Conservation (phyloP, 768 basidiomycete species). For the Boletus vermiculosoides region DNA sequence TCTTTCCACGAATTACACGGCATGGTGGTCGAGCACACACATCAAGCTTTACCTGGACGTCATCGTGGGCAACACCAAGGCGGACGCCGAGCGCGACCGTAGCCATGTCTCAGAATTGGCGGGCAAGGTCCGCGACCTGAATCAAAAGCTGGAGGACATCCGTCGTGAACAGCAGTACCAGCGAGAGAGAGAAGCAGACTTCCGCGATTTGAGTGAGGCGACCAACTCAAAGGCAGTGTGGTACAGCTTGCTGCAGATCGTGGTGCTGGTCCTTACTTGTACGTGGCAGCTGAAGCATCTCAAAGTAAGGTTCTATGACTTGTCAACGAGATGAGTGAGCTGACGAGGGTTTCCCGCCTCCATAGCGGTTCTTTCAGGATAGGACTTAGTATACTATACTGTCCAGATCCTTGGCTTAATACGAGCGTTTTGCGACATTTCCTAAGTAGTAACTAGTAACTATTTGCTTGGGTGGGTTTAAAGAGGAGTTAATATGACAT, state of each 20-base stretch:
- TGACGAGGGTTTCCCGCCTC: conserved; percentile 3
- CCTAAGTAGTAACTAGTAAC: background rate
- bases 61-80: conserved; percentile 82
- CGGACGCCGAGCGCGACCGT: conserved; percentile 85
- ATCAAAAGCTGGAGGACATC: conserved; percentile 90
- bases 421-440: background rate
- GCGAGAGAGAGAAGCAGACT: conserved; percentile 90
- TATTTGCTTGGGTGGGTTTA: background rate
- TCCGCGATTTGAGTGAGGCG: conserved; percentile 80
- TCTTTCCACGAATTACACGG: conserved; percentile 87
- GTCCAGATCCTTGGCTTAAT: conserved; percentile 8
- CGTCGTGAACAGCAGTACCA: conserved; percentile 97
- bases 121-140: conserved; percentile 84
- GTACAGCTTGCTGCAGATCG: conserved; percentile 89
- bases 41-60: conserved; percentile 95
- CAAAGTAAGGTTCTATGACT: conserved; percentile 51
- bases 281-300: conserved; percentile 93
- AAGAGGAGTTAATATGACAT: background rate
- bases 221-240: conserved; percentile 94
- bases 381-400: conserved; percentile 45
- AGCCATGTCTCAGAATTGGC: conserved; percentile 82
- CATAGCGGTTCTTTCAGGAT: conserved; percentile 83
- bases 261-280: conserved; percentile 80
- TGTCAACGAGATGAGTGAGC: background rate
- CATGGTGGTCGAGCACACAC: conserved; percentile 84